A percentile compares a stretch with the other conserved stretches of the same genome.
Conservation (phyloP, 2,329 filamentous ascomycete genomes). For the Dothideomycetes sp. region DNA sequence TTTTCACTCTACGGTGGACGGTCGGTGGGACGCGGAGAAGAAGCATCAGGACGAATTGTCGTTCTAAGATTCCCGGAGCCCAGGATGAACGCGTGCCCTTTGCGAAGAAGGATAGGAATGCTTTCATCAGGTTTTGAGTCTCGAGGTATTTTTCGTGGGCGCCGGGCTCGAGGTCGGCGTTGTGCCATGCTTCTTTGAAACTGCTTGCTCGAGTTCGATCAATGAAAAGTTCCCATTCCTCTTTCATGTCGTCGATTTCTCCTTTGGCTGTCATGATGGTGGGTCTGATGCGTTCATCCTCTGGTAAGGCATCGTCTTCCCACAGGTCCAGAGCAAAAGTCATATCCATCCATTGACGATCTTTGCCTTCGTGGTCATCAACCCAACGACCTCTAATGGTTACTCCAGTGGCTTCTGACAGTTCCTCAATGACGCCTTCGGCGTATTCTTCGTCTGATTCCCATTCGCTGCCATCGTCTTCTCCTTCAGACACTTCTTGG, state of each 20-base stretch:
- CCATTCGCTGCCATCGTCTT: constrained; percentile 11
- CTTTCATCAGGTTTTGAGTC: constrained; percentile 27
- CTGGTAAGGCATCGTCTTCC: not conserved
- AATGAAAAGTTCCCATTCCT: constrained; percentile 12
- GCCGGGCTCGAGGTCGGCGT: constrained; percentile 35
- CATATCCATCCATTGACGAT: constrained; percentile 8
- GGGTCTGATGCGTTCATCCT: not conserved
- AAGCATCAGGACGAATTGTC: constrained; percentile 16
- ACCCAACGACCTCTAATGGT: constrained; percentile 11
- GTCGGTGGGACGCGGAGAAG: constrained; percentile 20
- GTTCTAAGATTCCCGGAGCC: constrained; percentile 8
- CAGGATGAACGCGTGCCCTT: constrained; percentile 5
- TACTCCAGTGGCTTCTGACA: constrained; percentile 8
- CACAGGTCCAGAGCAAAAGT: constrained; percentile 9
- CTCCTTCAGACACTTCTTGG: constrained; percentile 7
- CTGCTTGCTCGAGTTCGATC: constrained; percentile 25
- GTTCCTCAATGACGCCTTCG: constrained; percentile 11
- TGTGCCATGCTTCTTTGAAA: constrained; percentile 37
- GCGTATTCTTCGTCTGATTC: constrained; percentile 9
- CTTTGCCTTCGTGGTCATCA: constrained; percentile 6
- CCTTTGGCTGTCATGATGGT: constrained; percentile 1
- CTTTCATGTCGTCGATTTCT: constrained; percentile 11
- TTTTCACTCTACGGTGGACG: constrained; percentile 30
- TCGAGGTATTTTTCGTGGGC: constrained; percentile 32
- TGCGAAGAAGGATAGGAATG: constrained; percentile 9